Base-by-base conservation (phyloP, 208 protist species). In the Trypanosoma vivax region DNA sequence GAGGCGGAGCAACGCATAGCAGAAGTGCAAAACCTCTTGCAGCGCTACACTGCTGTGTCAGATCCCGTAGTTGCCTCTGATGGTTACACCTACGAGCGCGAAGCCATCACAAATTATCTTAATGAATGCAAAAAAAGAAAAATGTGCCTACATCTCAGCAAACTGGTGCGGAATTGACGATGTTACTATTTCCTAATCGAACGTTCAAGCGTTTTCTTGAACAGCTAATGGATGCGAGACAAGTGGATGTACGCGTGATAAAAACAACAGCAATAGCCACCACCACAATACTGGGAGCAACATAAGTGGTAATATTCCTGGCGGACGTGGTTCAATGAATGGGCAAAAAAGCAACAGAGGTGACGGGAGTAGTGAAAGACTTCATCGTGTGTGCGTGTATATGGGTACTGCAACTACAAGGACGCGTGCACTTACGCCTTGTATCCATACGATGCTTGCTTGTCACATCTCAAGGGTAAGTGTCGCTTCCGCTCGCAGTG, bases 51-150 rank as follows among this genome's bases (percentile, higher is more conserved):
- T 28, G 54, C 65, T 11, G 77, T 96, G 42, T 67, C 75, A 18
- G 86, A 95, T 39, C 83, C 90, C 18, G 93, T 97, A 24, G 75
- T 95, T 19, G 80, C 88, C 30, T 79, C 73, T 50, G 88, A 96
- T 47, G 93, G 93, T 13, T 85, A 87, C 73, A 96, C 88, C 19
- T 97, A 96, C 66, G 85, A 95, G 56, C 78, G 88, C 4, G 69
- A 82, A 39, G 73, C 72, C 13, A 92, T 97, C 33, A 75, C 75
- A 7, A 57, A 76, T 21, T 96, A 88, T 59, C 70, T 89, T 25
- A 60, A 85, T 1, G 60, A 65, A 24, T 83, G 76, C 62, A 54
- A 69, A 39, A 53, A 34, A 42, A 57, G 10, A 77, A 76, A 31
- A 70, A 60, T 39, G 65, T 70, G 24, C 80, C 84, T 34, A 71